Base-by-base conservation (phyloP, 169 alveolate species). In the Cryptosporidium bovis region DNA sequence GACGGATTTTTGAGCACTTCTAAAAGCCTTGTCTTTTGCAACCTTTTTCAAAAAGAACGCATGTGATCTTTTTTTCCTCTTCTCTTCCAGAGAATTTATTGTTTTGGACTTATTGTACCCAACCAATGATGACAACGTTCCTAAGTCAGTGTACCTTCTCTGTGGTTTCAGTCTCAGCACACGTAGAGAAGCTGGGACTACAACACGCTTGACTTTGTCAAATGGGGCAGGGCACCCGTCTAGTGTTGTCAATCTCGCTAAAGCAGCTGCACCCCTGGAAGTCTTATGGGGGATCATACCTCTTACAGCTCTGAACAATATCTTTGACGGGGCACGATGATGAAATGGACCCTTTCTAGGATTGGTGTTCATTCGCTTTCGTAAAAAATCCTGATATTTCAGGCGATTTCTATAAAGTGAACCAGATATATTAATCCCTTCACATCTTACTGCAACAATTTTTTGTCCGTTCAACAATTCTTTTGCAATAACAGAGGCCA, bases 261-360 rank as follows among this genome's bases (percentile, higher is more conserved):
- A 94, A 51, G 99, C 99, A 65, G 96, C 96, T 82, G 97, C 96
- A 50, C 99, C 99, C 82, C 98, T 95, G 82, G 97, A 93, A 31
- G 99, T 97, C 93, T 98, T 98, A 92, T 98, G 99, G 18, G 99
- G 99, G 68, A 98, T 90, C 99, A 98, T 98, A 71, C 99, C 99
- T 66, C 99, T 96, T 66, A 98, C 97, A 65, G 96, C 95, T 91
- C 99, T 96, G 99, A 99, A 97, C 93, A 98, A 95, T 65, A 97
- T 95, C 91, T 96, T 97, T 29, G 99, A 93, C 36, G 99, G 99
- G 44, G 98, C 96, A 82, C 99, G 94, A 92, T 92, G 93, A 94
- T 98, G 99, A 93, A 95, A 91, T 34, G 98, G 99, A 18, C 99
- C 99, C 77, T 91, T 92, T 69, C 94, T 91, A 40, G 99, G 99